A percentile compares a stretch with the other conserved stretches of the same genome.
Conservation (phyloP, 306 rosid species). For the Cotoneaster glaucophyllus region DNA sequence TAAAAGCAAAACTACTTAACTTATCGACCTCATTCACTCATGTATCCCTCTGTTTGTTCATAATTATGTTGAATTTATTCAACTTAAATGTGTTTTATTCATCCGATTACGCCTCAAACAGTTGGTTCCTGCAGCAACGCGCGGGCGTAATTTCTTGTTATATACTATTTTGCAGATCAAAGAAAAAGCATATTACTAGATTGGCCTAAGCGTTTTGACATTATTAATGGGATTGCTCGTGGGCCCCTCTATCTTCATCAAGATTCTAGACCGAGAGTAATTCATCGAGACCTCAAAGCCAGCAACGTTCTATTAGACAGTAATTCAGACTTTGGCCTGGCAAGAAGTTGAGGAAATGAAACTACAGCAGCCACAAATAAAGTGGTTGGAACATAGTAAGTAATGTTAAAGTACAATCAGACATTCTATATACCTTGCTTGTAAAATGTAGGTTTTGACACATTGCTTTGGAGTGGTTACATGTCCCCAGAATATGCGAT, state of each 20-base stretch:
- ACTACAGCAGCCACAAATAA: conserved; percentile 19
- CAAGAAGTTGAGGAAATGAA: conserved; percentile 30
- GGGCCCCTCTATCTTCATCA: conserved; percentile 36
- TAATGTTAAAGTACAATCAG: background rate
- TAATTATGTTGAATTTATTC: too few relatives aligned
- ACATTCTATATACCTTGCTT: background rate
- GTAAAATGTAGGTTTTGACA: too few relatives aligned
- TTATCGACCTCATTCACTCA: too few relatives aligned
- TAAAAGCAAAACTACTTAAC: too few relatives aligned
- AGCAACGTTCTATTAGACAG: conserved; percentile 33
- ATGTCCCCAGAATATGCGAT: conserved; percentile 44
- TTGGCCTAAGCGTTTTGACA: conserved; percentile 24
- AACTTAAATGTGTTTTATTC: too few relatives aligned
- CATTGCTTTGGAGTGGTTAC: conserved; percentile 20
- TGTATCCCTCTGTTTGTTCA: too few relatives aligned
- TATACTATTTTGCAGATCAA: background rate
- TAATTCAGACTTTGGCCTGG: conserved; percentile 37
- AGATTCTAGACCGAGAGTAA: conserved; percentile 35
- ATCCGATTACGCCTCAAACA: too few relatives aligned
- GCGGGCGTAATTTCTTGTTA: too few relatives aligned
- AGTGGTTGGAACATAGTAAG: conserved; percentile 46
- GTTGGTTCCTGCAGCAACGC: too few relatives aligned
- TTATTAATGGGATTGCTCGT: conserved; percentile 24
- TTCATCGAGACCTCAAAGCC: conserved; percentile 35
- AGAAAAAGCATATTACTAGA: background rate